A percentile compares a stretch with the other conserved stretches of the same genome.
These are phyloP conservation scores for Hyphodiscus sp. DNA, from an alignment of 2,329 filamentous ascomycete species.

Conservation along the genomic window DNA sequence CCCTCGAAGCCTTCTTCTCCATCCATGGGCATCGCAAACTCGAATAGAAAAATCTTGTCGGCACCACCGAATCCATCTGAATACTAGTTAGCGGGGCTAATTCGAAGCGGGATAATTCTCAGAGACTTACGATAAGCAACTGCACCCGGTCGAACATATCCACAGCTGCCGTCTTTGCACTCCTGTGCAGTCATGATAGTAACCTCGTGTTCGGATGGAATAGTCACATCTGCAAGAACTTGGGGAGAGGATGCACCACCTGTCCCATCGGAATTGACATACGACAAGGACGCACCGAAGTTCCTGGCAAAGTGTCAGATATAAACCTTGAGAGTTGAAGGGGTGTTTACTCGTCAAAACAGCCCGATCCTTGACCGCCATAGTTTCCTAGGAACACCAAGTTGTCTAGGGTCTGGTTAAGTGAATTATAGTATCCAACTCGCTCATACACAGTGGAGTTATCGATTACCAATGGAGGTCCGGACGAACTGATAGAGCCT, in stretches of 20 bases:
- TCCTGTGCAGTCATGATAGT: slow-evolving; percentile 43
- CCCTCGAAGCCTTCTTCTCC: slow-evolving; percentile 45
- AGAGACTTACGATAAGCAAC: slow-evolving; percentile 41
- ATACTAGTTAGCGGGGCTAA: slow-evolving; percentile 9
- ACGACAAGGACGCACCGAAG: slow-evolving; percentile 53
- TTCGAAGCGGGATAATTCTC: too few relatives aligned
- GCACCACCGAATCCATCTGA: slow-evolving; percentile 64
- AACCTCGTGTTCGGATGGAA: slow-evolving; percentile 44
- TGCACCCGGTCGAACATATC: slow-evolving; percentile 40
- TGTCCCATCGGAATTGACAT: slow-evolving; percentile 41
- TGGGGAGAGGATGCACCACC: slow-evolving; percentile 40
- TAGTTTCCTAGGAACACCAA: slow-evolving; percentile 53
- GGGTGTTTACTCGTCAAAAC: slow-evolving; percentile 40
- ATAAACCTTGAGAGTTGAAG: too few relatives aligned
- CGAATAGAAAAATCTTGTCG: slow-evolving; percentile 66
- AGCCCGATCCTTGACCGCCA: slow-evolving; percentile 48
- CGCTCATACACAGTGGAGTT: too few relatives aligned
- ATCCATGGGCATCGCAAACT: slow-evolving; percentile 65
- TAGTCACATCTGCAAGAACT: slow-evolving; percentile 41
- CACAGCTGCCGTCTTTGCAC: slow-evolving; percentile 42
- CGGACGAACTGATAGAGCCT: too few relatives aligned
- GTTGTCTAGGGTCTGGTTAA: slow-evolving; percentile 38
- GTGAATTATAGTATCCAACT: slow-evolving; percentile 40
- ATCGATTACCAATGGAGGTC: too few relatives aligned
- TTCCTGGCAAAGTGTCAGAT: too few relatives aligned